Conservation (phyloP, 495 filamentous ascomycete species). For the Podospora anserina region DNA sequence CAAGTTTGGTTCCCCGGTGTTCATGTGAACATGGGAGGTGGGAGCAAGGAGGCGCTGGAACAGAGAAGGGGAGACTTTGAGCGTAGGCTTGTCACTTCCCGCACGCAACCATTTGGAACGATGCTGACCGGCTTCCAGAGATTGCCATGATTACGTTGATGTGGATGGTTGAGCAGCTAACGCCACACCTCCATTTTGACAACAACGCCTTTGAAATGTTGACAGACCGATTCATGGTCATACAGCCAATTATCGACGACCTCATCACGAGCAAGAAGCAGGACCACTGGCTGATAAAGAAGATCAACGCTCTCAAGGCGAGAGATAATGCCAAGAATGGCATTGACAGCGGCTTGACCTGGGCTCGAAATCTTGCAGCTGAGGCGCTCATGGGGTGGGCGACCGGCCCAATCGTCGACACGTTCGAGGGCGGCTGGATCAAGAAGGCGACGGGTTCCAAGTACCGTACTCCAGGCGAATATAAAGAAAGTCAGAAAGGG, state of each 20-base stretch:
- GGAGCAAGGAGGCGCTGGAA: slow-evolving; percentile 33
- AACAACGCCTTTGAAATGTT: slow-evolving; percentile 34
- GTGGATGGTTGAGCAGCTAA: slow-evolving; percentile 37
- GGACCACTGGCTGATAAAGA: slow-evolving; percentile 42
- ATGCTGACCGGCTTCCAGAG: neutral
- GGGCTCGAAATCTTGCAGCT: slow-evolving; percentile 1
- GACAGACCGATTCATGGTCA: slow-evolving; percentile 59
- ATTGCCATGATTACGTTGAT: slow-evolving; percentile 56
- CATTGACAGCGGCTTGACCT: slow-evolving; percentile 9
- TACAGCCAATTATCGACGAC: slow-evolving; percentile 53
- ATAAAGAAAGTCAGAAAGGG: slow-evolving; percentile 11
- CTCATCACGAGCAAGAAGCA: slow-evolving; percentile 42
- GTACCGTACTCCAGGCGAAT: slow-evolving; percentile 17
- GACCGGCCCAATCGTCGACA: slow-evolving; percentile 18
- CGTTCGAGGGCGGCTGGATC: slow-evolving; percentile 6
- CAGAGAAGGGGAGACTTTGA: slow-evolving; percentile 8
- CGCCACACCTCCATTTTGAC: slow-evolving; percentile 12
- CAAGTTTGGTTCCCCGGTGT: slow-evolving; percentile 71
- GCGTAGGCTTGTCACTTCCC: neutral
- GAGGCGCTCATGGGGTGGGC: slow-evolving; percentile 16
- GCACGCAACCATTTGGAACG: neutral
- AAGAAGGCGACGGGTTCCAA: slow-evolving; percentile 9
- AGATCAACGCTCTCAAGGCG: slow-evolving; percentile 20
- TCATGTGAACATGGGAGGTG: slow-evolving; percentile 64
- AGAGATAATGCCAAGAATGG: slow-evolving; percentile 11